These are phyloP conservation scores for Ophiorrhiza pumila DNA, from an alignment of 257 asterid species.

Conservation along the genomic window DNA sequence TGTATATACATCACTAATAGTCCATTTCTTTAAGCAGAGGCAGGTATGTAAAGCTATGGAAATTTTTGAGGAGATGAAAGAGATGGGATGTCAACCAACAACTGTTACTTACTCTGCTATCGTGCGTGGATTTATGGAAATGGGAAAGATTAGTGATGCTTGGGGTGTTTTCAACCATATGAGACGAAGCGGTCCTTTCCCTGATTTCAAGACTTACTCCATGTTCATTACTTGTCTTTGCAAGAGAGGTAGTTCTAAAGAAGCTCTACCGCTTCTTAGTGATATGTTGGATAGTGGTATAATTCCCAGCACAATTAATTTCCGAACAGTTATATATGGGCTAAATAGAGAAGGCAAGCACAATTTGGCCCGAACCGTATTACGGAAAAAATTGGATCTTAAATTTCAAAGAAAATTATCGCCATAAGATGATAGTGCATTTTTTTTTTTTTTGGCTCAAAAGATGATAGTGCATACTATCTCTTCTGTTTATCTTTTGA, in stretches of 20 bases:
- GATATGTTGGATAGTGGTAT: slow-evolving; percentile 68
- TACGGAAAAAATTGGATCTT: slow-evolving; percentile 53
- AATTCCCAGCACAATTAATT: slow-evolving; percentile 70
- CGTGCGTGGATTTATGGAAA: slow-evolving; percentile 66
- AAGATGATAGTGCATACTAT: neutral
- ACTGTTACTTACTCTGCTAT: slow-evolving; percentile 70
- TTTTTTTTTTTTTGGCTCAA: too few relatives aligned
- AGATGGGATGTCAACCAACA: slow-evolving; percentile 52
- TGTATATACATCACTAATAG: slow-evolving; percentile 63
- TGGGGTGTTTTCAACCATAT: slow-evolving; percentile 50
- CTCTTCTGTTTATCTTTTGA: neutral
- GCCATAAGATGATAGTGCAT: neutral
- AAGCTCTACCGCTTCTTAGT: slow-evolving; percentile 52
- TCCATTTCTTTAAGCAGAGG: slow-evolving; percentile 57
- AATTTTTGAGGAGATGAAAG: slow-evolving; percentile 62
- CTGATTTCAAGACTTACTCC: slow-evolving; percentile 79
- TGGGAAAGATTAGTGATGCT: slow-evolving; percentile 55
- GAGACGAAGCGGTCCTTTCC: slow-evolving; percentile 54
- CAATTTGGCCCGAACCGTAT: slow-evolving; percentile 48
- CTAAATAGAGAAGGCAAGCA: slow-evolving; percentile 82
- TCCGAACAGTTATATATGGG: slow-evolving; percentile 56
- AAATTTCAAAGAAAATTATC: slow-evolving; percentile 47
- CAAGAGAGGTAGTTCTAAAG: slow-evolving; percentile 63
- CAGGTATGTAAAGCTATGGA: slow-evolving; percentile 45
- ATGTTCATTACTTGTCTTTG: slow-evolving; percentile 73